phyloP scores from a whole-genome alignment of 2,329 filamentous ascomycete genomes.

The Colletotrichum camelliae region DNA sequence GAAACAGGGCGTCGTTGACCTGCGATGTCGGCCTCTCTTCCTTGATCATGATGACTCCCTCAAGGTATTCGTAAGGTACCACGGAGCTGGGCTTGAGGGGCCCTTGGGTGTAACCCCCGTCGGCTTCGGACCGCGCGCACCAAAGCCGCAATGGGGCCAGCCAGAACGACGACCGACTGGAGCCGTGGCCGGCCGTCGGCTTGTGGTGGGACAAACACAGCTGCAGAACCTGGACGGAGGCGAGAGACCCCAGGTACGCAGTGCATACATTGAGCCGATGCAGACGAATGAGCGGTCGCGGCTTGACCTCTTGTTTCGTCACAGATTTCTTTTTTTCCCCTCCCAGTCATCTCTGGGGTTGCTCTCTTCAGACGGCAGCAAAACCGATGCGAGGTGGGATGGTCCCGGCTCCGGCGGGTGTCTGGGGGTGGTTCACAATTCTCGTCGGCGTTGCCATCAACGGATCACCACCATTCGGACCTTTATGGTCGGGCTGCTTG shows the following conservation, averaged over 20 bases:
- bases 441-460: neutral
- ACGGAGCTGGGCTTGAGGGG: neutral
- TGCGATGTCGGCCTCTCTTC: neutral
- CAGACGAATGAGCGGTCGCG: constrained; percentile 14
- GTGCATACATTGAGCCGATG: neutral
- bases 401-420: neutral
- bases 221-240: neutral
- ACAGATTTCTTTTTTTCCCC: neutral
- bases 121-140: constrained; percentile 18
- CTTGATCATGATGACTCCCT: neutral
- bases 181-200: constrained; percentile 21
- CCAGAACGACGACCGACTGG: constrained; percentile 19
- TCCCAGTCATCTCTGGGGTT: neutral
- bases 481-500: neutral
- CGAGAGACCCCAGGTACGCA: neutral
- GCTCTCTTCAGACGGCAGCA: neutral
- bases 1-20: constrained; percentile 3
- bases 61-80: neutral
- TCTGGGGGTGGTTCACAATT: neutral
- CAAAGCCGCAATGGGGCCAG: constrained; percentile 19
- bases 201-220: constrained; percentile 14
- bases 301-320: constrained; percentile 23
- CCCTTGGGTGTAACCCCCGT: neutral
- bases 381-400: neutral
- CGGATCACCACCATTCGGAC: neutral